These are phyloP conservation scores for Ceratonia siliqua DNA, from an alignment of 306 rosid species.

Conservation along the genomic window DNA sequence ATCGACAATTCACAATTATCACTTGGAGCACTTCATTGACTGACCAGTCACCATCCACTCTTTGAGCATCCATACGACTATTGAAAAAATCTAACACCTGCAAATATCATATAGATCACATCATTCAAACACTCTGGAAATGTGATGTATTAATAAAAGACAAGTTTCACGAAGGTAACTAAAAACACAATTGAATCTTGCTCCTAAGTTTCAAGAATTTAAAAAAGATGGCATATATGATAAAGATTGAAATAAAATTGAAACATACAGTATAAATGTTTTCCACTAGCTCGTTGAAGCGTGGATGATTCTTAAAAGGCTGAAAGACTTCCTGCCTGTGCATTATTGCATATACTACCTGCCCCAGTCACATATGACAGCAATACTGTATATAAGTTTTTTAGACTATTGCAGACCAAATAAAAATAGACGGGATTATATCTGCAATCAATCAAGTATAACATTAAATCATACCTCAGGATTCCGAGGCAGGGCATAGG, in stretches of 20 bases:
- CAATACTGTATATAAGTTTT: slow-evolving; percentile 6
- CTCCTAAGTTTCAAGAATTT: slow-evolving; percentile 24
- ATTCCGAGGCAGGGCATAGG: slow-evolving; percentile 96
- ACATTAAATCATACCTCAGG: slow-evolving; percentile 75
- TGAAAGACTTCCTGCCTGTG: slow-evolving; percentile 98
- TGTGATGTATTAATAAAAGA: not conserved
- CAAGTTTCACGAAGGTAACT: not conserved
- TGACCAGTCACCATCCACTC: slow-evolving; percentile 85
- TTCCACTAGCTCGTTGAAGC: slow-evolving; percentile 91
- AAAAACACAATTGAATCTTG: slow-evolving; percentile 18
- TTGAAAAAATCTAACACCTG: slow-evolving; percentile 97
- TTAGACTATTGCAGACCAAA: slow-evolving; percentile 13
- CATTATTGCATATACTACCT: slow-evolving; percentile 95
- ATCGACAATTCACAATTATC: slow-evolving; percentile 81
- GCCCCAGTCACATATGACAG: slow-evolving; percentile 37
- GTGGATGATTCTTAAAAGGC: slow-evolving; percentile 94
- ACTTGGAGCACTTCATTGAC: slow-evolving; percentile 90
- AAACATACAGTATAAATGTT: slow-evolving; percentile 81
- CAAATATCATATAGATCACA: slow-evolving; percentile 29
- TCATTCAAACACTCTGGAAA: slow-evolving; percentile 21
- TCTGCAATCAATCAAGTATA: slow-evolving; percentile 25
- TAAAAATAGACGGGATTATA: slow-evolving; percentile 12
- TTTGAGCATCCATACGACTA: slow-evolving; percentile 94
- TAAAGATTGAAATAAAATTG: slow-evolving; percentile 5
- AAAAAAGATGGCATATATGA: not conserved